phyloP scores from a whole-genome alignment of 2,329 filamentous ascomycete species.

The Fusarium tjaetaba region DNA sequence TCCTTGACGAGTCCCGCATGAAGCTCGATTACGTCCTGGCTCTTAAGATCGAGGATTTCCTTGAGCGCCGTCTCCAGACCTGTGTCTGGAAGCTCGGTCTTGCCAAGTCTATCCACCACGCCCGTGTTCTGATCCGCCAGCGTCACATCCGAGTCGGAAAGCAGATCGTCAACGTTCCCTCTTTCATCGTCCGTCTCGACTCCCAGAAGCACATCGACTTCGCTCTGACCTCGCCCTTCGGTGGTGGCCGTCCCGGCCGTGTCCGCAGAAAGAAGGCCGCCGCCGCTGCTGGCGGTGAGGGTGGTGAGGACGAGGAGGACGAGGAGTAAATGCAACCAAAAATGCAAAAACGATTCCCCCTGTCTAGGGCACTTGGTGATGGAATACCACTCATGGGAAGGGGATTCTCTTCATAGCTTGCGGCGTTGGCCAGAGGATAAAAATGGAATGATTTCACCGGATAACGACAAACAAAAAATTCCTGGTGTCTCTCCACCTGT shows the following conservation, averaged over 20 bases:
- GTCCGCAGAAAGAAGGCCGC: conserved; percentile 99
- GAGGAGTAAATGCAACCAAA: conserved; percentile 68
- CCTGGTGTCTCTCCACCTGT: conserved; percentile 36
- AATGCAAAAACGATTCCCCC: conserved; percentile 46
- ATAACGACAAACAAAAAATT: conserved; percentile 39
- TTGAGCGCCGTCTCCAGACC: conserved; percentile 99
- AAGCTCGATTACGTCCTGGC: conserved; percentile 99
- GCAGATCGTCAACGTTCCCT: conserved; percentile 99
- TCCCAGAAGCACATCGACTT: conserved; percentile 99
- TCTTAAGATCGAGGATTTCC: conserved; percentile 99
- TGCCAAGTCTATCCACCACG: conserved; percentile 99
- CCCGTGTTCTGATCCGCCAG: conserved; percentile 99
- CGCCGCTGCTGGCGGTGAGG: conserved; percentile 87
- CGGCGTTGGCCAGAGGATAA: conserved; percentile 63
- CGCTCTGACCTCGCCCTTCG: conserved; percentile 95
- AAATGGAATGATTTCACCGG: conserved; percentile 55
- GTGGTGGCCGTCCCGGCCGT: conserved; percentile 95
- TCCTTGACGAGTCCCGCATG: conserved; percentile 99
- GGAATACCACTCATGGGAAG: conserved; percentile 52
- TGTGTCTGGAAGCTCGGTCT: conserved; percentile 99
- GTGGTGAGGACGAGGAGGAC: conserved; percentile 85
- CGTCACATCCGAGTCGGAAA: conserved; percentile 99
- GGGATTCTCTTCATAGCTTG: conserved; percentile 59
- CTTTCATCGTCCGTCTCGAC: conserved; percentile 99
- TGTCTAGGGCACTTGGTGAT: conserved; percentile 45